Evolutionary conservation across 2,329 filamentous ascomycete species (phyloP).

Genomic region (Aspergillus amoenus): DNA sequence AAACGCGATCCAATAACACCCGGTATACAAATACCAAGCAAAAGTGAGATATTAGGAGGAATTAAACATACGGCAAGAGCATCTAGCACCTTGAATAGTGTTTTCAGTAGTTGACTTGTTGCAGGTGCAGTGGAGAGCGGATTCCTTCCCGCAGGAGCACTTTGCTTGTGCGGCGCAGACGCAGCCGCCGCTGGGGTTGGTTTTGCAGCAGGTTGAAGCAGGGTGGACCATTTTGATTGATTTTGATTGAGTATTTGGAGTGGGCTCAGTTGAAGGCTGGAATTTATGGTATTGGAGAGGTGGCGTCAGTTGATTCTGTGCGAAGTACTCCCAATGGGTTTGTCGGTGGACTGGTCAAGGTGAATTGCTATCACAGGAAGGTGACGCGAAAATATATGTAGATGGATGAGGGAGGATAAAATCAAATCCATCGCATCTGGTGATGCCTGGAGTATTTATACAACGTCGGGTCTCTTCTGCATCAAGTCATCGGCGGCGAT

Average conservation of each 20-base stretch:
- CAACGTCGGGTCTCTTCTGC: not conserved
- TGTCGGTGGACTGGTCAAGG: not conserved
- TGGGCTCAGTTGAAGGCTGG: too few species aligned
- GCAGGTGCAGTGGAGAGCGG: slow-evolving; percentile 83
- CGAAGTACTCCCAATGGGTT: not conserved
- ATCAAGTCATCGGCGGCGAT: not conserved
- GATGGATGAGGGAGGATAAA: not conserved
- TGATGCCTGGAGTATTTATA: slow-evolving; percentile 2
- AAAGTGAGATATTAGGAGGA: not conserved
- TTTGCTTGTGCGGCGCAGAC: slow-evolving; percentile 59
- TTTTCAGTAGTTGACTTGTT: slow-evolving; percentile 76
- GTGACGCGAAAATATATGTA: not conserved
- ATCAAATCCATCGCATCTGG: not conserved
- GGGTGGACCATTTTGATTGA: slow-evolving; percentile 48
- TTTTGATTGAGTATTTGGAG: not conserved
- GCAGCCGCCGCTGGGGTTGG: slow-evolving; percentile 53
- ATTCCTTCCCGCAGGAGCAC: slow-evolving; percentile 88
- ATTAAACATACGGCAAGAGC: slow-evolving; percentile 68
- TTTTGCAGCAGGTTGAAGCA: slow-evolving; percentile 58
- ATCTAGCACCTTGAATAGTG: slow-evolving; percentile 67
- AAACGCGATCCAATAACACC: not conserved
- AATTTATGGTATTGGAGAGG: not conserved
- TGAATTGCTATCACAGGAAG: not conserved
- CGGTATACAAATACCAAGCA: slow-evolving; percentile 15
- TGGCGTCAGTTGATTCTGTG: slow-evolving; percentile 5